Evolutionary conservation across 352 stramenopile genomes (phyloP).

Genomic region (Thalassiosira hispida): DNA sequence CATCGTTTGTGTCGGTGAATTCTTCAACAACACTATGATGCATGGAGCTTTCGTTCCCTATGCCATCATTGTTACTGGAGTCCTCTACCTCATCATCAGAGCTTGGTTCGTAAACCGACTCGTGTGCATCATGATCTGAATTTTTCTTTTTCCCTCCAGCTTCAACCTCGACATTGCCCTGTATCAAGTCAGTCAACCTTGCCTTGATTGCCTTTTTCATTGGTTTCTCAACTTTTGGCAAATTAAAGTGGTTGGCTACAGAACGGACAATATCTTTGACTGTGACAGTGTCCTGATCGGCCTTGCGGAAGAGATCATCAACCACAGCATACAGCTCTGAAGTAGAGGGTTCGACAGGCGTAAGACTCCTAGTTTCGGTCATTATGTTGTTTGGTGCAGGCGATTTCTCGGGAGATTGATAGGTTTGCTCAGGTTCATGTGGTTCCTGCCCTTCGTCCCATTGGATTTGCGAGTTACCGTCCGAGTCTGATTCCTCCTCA

Average conservation of each 20-base stretch:
- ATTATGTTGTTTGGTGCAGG: neutral
- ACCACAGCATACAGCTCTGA: conserved; percentile 36
- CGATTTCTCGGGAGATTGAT: neutral
- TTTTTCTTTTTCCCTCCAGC: neutral
- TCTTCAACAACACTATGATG: neutral
- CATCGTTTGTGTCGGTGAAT: neutral
- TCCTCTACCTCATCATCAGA: neutral
- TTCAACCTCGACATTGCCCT: conserved; percentile 28
- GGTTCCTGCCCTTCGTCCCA: neutral
- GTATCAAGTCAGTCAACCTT: conserved; percentile 52
- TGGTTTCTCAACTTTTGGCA: conserved; percentile 39
- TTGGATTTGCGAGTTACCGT: neutral
- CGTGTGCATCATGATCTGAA: neutral
- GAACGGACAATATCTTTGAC: conserved; percentile 45
- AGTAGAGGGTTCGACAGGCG: conserved; percentile 5
- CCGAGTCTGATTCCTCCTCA: neutral
- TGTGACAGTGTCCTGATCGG: conserved; percentile 47
- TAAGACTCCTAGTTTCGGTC: neutral
- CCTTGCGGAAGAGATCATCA: conserved; percentile 44
- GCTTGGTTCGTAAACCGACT: neutral
- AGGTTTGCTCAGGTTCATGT: conserved; percentile 4
- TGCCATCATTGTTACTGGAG: neutral
- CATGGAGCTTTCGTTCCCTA: neutral
- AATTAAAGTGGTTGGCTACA: conserved; percentile 36
- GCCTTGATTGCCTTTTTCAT: conserved; percentile 50